Conservation (phyloP, 1,284 basidiomycete species). For the Cutaneotrichosporon sp. region DNA sequence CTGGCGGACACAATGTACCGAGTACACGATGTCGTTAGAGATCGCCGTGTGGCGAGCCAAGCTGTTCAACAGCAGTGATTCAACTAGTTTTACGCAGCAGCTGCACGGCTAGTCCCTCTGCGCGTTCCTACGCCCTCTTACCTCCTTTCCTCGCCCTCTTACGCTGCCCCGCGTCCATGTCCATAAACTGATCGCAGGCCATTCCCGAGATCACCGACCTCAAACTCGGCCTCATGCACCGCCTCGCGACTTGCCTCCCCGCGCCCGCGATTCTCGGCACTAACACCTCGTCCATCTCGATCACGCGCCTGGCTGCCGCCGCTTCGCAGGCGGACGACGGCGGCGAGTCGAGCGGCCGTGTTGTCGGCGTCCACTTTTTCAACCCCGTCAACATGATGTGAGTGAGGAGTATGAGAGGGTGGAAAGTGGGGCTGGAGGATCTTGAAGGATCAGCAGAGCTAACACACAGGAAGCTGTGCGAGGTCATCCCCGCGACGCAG, state of each 20-base stretch:
- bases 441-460: neutral
- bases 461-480: conserved; percentile 72
- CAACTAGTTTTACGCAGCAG: too few species aligned
- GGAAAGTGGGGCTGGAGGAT: neutral
- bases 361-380: conserved; percentile 77
- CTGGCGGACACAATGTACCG: too few species aligned
- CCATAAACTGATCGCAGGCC: conserved; percentile 59
- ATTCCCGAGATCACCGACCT: conserved; percentile 80
- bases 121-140: too few species aligned
- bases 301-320: conserved; percentile 86
- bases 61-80: too few species aligned
- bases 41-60: too few species aligned
- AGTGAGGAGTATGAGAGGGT: conserved; percentile 5
- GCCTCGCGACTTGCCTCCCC: conserved; percentile 66
- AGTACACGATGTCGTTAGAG: too few species aligned
- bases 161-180: neutral
- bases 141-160: neutral
- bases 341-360: conserved; percentile 37
- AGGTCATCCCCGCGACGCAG: conserved; percentile 89
- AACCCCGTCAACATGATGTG: conserved; percentile 91
- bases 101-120: too few species aligned
- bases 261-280: conserved; percentile 79
- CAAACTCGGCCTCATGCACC: conserved; percentile 75
- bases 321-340: conserved; percentile 57
- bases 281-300: conserved; percentile 92